These are phyloP conservation scores for Fusarium paranaense DNA, from an alignment of 2,329 filamentous ascomycete genomes.

Conservation along the genomic window DNA sequence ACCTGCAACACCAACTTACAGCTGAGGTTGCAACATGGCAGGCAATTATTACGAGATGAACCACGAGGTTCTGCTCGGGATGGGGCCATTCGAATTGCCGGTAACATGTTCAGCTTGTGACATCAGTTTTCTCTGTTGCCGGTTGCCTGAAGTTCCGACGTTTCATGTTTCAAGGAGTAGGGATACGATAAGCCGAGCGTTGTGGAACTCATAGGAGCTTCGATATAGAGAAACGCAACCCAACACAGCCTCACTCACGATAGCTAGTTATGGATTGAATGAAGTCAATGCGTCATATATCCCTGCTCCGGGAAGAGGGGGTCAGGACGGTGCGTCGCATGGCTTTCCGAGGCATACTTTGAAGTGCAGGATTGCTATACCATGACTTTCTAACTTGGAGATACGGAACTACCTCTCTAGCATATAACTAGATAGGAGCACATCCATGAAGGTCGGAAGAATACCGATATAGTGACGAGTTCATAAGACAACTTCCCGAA, in stretches of 20 bases:
- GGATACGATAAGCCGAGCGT: not conserved
- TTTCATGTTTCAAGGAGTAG: not conserved
- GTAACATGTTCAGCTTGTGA: not conserved
- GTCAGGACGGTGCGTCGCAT: not conserved
- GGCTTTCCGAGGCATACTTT: not conserved
- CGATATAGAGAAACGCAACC: not conserved
- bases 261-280: not conserved
- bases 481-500: not conserved
- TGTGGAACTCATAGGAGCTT: not conserved
- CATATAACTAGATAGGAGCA: not conserved
- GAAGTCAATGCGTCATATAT: not conserved
- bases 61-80: not conserved
- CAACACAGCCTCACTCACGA: not conserved
- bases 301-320: not conserved
- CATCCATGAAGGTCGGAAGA: not conserved
- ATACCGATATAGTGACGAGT: not conserved
- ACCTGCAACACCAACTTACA: not conserved
- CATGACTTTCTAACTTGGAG: not conserved
- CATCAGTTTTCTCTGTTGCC: not conserved
- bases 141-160: constrained; percentile 5
- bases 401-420: not conserved
- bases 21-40: not conserved
- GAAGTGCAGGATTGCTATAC: not conserved
- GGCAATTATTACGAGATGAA: not conserved
- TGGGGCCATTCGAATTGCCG: not conserved